Evolutionary conservation across 495 filamentous ascomycete genomes (phyloP).

Genomic region (Aspergillus nidulans): DNA sequence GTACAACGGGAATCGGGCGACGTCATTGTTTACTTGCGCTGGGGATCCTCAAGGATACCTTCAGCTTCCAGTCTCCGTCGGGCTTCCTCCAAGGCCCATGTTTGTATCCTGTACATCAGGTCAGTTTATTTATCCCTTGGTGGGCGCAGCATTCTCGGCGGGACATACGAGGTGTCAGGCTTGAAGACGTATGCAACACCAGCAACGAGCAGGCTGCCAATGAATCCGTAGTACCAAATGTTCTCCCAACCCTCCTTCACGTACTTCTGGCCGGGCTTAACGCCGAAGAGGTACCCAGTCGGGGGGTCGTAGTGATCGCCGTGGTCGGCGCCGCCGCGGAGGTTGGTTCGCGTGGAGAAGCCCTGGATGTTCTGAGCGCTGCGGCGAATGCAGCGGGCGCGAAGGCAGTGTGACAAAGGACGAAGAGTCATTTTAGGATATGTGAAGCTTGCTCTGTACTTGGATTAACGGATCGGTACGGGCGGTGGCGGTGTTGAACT

Average conservation of each 20-base stretch:
- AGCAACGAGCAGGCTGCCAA: slow-evolving; percentile 70
- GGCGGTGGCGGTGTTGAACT: slow-evolving; percentile 20
- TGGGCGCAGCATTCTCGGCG: slow-evolving; percentile 3
- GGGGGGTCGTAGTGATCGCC: slow-evolving; percentile 86
- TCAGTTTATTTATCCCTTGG: slow-evolving; percentile 17
- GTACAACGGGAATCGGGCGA: slow-evolving; percentile 31
- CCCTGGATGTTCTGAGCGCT: slow-evolving; percentile 35
- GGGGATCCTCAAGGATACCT: slow-evolving; percentile 82
- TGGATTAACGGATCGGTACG: slow-evolving; percentile 12
- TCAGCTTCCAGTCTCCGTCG: slow-evolving; percentile 88
- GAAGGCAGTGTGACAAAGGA: slow-evolving; percentile 38
- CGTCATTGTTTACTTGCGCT: slow-evolving; percentile 32
- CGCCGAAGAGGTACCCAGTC: slow-evolving; percentile 82
- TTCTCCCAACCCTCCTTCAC: slow-evolving; percentile 95
- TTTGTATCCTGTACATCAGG: slow-evolving; percentile 75
- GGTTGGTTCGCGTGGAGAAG: slow-evolving; percentile 41
- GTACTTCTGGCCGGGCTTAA: slow-evolving; percentile 90
- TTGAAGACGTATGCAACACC: slow-evolving; percentile 90
- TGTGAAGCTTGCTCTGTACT: slow-evolving; percentile 11
- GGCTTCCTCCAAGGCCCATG: slow-evolving; percentile 97
- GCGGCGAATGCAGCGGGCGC: slow-evolving; percentile 39
- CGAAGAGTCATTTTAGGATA: slow-evolving; percentile 41
- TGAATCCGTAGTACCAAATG: slow-evolving; percentile 83
- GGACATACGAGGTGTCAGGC: slow-evolving; percentile 95
- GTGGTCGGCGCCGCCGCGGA: slow-evolving; percentile 51